phyloP scores from a whole-genome alignment of 192 early-diverging fungal species.

The Pecoramyces ruminantium region DNA sequence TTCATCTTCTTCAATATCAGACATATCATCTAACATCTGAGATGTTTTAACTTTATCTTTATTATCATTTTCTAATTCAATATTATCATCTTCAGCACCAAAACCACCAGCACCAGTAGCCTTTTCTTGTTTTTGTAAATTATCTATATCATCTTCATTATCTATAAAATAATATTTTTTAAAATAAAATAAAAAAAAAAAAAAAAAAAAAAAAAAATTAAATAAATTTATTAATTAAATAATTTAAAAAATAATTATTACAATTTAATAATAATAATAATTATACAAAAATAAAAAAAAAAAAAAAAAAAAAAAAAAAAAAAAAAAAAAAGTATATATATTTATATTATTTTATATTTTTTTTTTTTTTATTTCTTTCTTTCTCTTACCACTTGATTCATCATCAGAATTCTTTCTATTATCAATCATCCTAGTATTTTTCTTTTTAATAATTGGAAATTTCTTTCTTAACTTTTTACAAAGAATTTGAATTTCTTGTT shows the following conservation, averaged over 20 bases:
- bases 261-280: too few relatives aligned
- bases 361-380: slow-evolving; percentile 7
- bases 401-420: not conserved
- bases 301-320: too few relatives aligned
- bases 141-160: slow-evolving; percentile 4
- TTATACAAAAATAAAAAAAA: too few relatives aligned
- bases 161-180: slow-evolving; percentile 9
- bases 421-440: not conserved
- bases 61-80: slow-evolving; percentile 37
- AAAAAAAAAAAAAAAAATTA: too few relatives aligned
- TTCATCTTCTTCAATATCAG: slow-evolving; percentile 29
- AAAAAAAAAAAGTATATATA: not conserved
- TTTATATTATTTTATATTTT: slow-evolving; percentile 1
- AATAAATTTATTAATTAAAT: too few relatives aligned
- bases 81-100: slow-evolving; percentile 24
- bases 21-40: slow-evolving; percentile 1
- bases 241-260: too few relatives aligned
- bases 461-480: slow-evolving; percentile 55
- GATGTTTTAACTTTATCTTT: slow-evolving; percentile 29
- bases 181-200: not conserved
- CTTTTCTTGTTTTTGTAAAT: not conserved
- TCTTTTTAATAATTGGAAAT: slow-evolving; percentile 26
- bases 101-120: slow-evolving; percentile 9
- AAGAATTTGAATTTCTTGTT: slow-evolving; percentile 72
- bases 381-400: slow-evolving; percentile 5